These are phyloP conservation scores for Tympanopsis confertula DNA, from an alignment of 2,329 filamentous ascomycete species.

Conservation along the genomic window DNA sequence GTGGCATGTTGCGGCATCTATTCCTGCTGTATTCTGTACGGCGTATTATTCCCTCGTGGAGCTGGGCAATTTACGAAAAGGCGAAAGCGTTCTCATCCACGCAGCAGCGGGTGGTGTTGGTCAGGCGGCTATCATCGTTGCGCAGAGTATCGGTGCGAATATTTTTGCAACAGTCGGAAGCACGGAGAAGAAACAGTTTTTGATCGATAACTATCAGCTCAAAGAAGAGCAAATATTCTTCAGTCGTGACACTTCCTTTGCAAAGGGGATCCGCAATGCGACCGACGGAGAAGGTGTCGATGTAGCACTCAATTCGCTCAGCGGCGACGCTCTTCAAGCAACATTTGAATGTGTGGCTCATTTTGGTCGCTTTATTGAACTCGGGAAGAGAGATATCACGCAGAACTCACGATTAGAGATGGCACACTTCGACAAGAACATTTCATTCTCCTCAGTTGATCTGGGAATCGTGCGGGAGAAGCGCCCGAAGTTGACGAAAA, in stretches of 20 bases:
- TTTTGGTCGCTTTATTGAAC: not conserved
- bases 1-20: constrained; percentile 12
- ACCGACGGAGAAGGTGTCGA: constrained; percentile 4
- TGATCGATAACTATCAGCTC: constrained; percentile 5
- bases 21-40: constrained; percentile 10
- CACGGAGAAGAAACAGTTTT: constrained; percentile 3
- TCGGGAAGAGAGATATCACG: not conserved
- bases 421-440: constrained; percentile 1
- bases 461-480: constrained; percentile 3
- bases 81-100: constrained; percentile 9
- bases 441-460: constrained; percentile 5
- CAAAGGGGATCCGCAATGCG: constrained; percentile 1
- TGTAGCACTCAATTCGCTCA: constrained; percentile 4
- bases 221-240: constrained; percentile 4
- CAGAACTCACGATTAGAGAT: not conserved
- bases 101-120: constrained; percentile 7
- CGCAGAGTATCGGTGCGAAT: constrained; percentile 1
- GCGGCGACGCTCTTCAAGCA: constrained; percentile 5
- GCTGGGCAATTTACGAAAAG: constrained; percentile 6
- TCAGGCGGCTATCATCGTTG: constrained; percentile 11
- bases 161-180: constrained; percentile 8
- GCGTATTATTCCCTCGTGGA: constrained; percentile 10
- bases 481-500: constrained; percentile 3
- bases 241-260: constrained; percentile 3
- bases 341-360: not conserved